A percentile compares a stretch with the other conserved stretches of the same genome.
These are phyloP conservation scores for Collariella sp. DNA, from an alignment of 495 filamentous ascomycete species.

Conservation along the genomic window DNA sequence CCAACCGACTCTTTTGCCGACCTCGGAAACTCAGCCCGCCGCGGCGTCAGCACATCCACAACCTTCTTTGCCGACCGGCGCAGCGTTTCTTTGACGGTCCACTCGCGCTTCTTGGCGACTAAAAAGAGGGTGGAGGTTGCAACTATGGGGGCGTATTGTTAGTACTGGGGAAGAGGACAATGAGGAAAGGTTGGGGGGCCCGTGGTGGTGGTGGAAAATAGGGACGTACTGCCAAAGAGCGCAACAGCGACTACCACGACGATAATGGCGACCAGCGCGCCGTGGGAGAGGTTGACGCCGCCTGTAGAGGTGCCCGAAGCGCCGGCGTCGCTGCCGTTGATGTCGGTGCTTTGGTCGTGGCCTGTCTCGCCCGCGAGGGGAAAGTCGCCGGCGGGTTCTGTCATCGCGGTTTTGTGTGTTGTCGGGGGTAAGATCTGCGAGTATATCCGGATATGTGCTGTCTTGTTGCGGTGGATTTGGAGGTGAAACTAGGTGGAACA, in stretches of 20 bases:
- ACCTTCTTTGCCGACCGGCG: conserved; percentile 46
- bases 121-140: conserved; percentile 43
- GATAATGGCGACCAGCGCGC: conserved; percentile 54
- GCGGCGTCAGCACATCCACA: conserved; percentile 44
- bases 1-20: conserved; percentile 38
- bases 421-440: too few species aligned
- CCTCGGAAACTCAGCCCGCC: conserved; percentile 46
- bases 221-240: conserved; percentile 46
- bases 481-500: not conserved
- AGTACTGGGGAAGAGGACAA: not conserved
- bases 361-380: conserved; percentile 32
- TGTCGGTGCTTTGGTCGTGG: conserved; percentile 12
- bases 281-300: conserved; percentile 45
- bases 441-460: too few species aligned
- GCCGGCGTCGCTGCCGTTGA: conserved; percentile 41
- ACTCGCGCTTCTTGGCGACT: conserved; percentile 49
- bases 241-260: conserved; percentile 50
- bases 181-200: not conserved
- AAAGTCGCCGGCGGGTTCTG: conserved; percentile 14
- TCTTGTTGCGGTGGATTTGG: too few species aligned
- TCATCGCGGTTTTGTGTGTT: conserved; percentile 1
- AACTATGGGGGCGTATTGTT: conserved; percentile 25
- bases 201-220: not conserved
- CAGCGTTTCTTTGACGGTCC: conserved; percentile 46
- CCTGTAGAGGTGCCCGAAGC: conserved; percentile 45